phyloP scores from a whole-genome alignment of 495 filamentous ascomycete genomes.

The Penicillium maclennaniae region DNA sequence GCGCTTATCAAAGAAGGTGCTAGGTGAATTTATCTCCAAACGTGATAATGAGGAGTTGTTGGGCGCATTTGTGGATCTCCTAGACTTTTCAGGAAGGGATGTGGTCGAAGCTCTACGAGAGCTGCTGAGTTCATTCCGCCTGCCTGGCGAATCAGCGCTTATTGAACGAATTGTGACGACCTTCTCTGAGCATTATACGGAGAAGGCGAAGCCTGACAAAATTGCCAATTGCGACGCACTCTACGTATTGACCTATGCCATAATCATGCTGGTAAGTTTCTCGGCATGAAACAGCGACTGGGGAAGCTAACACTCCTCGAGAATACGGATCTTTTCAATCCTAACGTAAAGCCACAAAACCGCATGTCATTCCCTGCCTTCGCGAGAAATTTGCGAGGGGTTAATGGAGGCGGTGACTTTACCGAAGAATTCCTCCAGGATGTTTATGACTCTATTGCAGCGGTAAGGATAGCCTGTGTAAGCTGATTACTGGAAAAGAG shows the following conservation, averaged over 20 bases:
- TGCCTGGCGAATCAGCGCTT: constrained; percentile 87
- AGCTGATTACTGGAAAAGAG: background rate
- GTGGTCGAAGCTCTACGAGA: constrained; percentile 87
- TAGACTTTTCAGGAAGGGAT: constrained; percentile 81
- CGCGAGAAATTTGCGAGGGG: constrained; percentile 79
- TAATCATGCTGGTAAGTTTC: constrained; percentile 66
- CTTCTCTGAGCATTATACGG: constrained; percentile 83
- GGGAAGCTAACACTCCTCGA: background rate
- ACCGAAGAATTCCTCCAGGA: constrained; percentile 76
- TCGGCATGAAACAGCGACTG: too few species aligned
- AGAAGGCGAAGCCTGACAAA: constrained; percentile 64
- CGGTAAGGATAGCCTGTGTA: background rate
- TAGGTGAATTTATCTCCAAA: constrained; percentile 92
- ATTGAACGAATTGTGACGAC: constrained; percentile 89
- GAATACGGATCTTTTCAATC: constrained; percentile 93
- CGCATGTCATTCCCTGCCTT: constrained; percentile 84
- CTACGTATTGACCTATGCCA: constrained; percentile 88
- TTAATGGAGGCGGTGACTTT: constrained; percentile 85
- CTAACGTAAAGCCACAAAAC: constrained; percentile 73
- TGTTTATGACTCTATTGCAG: constrained; percentile 88
- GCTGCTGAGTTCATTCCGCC: constrained; percentile 84
- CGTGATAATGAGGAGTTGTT: constrained; percentile 77
- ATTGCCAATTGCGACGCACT: constrained; percentile 86
- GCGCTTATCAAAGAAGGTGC: constrained; percentile 79
- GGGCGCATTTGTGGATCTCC: constrained; percentile 74